Conservation (phyloP, 139 green algal species). For the Coccomyxa sp. region DNA sequence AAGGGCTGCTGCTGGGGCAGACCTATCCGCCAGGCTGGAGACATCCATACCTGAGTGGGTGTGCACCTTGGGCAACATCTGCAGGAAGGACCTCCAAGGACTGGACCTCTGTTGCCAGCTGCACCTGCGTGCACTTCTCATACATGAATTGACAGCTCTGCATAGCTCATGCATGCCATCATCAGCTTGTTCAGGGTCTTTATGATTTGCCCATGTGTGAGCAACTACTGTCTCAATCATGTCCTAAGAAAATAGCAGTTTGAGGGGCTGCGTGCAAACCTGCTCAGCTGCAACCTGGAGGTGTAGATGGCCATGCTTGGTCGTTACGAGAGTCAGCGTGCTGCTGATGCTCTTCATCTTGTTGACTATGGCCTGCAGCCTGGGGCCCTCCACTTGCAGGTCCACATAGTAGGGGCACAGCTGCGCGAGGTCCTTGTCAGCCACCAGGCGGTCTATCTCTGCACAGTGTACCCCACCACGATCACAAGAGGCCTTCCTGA, state of each 20-base stretch:
- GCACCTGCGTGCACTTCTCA: conserved; percentile 7
- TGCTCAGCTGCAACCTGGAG: conserved; percentile 26
- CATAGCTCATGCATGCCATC: too few relatives aligned
- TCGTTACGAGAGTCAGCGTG: conserved; percentile 37
- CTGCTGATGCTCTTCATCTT: conserved; percentile 53
- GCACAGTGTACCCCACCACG: background rate
- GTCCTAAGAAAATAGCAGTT: too few relatives aligned
- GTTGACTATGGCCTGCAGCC: conserved; percentile 49
- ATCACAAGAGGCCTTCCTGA: background rate
- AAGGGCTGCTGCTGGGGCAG: too few relatives aligned
- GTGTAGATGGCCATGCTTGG: conserved; percentile 58
- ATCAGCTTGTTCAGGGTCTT: too few relatives aligned
- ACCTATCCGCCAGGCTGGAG: too few relatives aligned
- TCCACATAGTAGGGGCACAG: conserved; percentile 78
- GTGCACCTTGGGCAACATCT: background rate
- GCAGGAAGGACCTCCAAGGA: conserved; percentile 47
- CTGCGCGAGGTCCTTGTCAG: conserved; percentile 29
- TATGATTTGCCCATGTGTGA: too few relatives aligned
- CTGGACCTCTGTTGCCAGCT: conserved; percentile 51
- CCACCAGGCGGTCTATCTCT: conserved; percentile 52
- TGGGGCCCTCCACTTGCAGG: conserved; percentile 39
- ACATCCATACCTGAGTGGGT: conserved; percentile 13
- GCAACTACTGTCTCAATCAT: too few relatives aligned
- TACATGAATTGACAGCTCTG: too few relatives aligned
- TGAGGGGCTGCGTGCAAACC: too few relatives aligned